phyloP scores from a whole-genome alignment of 2,329 filamentous ascomycete species.

The Chrysosporium queenslandicum region DNA sequence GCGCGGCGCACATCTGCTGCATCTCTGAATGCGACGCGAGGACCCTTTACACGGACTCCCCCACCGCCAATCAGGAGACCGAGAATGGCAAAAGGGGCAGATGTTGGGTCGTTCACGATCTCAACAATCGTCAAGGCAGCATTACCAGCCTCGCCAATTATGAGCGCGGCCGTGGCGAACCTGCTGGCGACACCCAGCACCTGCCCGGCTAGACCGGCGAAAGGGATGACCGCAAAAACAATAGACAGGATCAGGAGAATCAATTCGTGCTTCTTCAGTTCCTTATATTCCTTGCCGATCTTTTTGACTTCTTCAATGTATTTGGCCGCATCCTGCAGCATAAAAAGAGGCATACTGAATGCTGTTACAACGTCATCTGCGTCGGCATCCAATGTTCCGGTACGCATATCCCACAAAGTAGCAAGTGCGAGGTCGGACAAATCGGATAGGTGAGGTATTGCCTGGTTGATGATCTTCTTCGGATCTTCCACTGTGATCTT shows the following conservation, averaged over 20 bases:
- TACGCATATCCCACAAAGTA: background rate
- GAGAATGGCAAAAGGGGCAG: conserved; percentile 3
- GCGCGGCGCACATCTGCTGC: conserved; percentile 4
- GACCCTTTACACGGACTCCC: background rate
- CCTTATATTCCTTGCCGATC: conserved; percentile 10
- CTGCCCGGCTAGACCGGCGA: background rate
- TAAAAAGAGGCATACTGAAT: conserved; percentile 5
- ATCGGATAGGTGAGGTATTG: background rate
- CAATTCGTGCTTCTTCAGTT: background rate
- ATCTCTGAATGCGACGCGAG: background rate
- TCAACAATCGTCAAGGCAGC: background rate
- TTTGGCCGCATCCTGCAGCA: conserved; percentile 6
- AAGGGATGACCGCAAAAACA: conserved; percentile 1
- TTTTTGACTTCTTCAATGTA: conserved; percentile 8
- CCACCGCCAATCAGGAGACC: conserved; percentile 6
- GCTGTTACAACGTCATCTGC: background rate
- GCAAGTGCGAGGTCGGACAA: background rate
- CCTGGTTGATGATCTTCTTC: background rate
- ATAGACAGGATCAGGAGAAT: conserved; percentile 2
- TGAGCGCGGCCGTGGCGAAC: conserved; percentile 1
- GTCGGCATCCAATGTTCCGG: background rate
- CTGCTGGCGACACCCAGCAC: background rate
- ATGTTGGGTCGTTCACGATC: background rate
- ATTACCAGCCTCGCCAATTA: conserved; percentile 7
- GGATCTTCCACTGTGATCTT: conserved; percentile 1